Evolutionary conservation across 164 flowering plant genomes (phyloP), one percentile per base, ranked within the genome.

Genomic region (Hamamelis virginiana): DNA sequence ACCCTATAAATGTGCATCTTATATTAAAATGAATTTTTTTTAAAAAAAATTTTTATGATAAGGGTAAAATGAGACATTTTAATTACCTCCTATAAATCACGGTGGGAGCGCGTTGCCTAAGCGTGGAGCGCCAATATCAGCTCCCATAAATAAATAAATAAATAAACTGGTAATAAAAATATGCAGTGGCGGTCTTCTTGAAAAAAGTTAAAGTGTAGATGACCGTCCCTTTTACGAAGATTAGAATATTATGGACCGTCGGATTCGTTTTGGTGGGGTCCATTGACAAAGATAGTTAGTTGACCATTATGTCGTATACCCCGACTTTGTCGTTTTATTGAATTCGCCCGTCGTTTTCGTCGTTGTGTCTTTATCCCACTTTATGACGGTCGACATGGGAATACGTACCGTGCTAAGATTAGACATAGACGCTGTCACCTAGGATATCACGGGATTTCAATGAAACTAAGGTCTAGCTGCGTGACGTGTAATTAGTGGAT

Each of bases 311-410:
- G 52, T 50, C 75, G 16, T 53, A 9, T 26, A 50, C 21, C 21
- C 47, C 14, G 11, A 28, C 0, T 15, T 52, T 74, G 65, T 28
- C 77, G 73, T 74, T 74, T 60, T 41, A 52, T 52, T 21, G 1
- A 57, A 62, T 61, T 70, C 68, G 53, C 68, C 67, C 53, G 71
- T 65, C 71, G 64, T 70, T 75, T 69, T 70, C 27, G 12, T 45
- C 25, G 67, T 65, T 25, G 4, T 27, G 70, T 52, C 67, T 14
- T 66, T 64, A 56, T 63, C 76, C 25, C 1, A 1, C 59, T 69
- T 66, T 70, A 59, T 65, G 71, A 59, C 60, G 71, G 64, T 6
- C 68, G 70, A 61, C 60, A 64, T 64, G 68, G 64, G 67, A 46
- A 67, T n/a, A 28, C 26, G 50, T 62, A 62, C 66, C 12, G 19